A percentile compares a stretch with the other conserved stretches of the same genome.
These are phyloP conservation scores for Microsporum ferrugineum DNA, from an alignment of 2,329 filamentous ascomycete genomes.

Conservation along the genomic window DNA sequence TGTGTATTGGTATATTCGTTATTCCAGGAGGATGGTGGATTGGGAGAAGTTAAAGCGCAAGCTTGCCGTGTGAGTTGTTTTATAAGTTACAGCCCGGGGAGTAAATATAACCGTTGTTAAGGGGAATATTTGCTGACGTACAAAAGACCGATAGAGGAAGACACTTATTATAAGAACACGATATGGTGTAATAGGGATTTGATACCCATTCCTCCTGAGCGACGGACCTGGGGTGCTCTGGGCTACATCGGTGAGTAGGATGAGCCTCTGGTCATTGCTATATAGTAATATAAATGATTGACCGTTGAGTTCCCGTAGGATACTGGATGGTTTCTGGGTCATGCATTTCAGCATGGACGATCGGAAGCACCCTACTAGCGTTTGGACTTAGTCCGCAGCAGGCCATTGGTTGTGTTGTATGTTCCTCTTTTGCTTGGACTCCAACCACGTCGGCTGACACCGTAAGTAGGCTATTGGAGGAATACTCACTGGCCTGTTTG, in stretches of 20 bases:
- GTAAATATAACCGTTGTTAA: no score
- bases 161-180: no score
- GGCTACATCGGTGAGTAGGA: slow-evolving; percentile 16
- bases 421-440: not conserved
- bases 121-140: no score
- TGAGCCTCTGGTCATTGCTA: not conserved
- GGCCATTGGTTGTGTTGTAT: slow-evolving; percentile 19
- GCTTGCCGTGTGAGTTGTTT: no score
- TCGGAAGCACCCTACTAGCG: slow-evolving; percentile 19
- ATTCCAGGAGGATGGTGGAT: no score
- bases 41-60: no score
- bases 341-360: slow-evolving; percentile 22
- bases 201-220: slow-evolving; percentile 20
- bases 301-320: slow-evolving; percentile 12
- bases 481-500: slow-evolving; percentile 26
- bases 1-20: no score
- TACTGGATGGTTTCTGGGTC: slow-evolving; percentile 25
- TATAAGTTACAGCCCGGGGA: no score
- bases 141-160: no score
- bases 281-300: not conserved
- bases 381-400: slow-evolving; percentile 19
- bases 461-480: slow-evolving; percentile 2
- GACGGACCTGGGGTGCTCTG: slow-evolving; percentile 21
- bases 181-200: slow-evolving; percentile 14
- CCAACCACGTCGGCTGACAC: not conserved